A percentile compares a stretch with the other conserved stretches of the same genome.
These are phyloP conservation scores for Venturia nashicola DNA, from an alignment of 2,329 filamentous ascomycete species.

Conservation along the genomic window DNA sequence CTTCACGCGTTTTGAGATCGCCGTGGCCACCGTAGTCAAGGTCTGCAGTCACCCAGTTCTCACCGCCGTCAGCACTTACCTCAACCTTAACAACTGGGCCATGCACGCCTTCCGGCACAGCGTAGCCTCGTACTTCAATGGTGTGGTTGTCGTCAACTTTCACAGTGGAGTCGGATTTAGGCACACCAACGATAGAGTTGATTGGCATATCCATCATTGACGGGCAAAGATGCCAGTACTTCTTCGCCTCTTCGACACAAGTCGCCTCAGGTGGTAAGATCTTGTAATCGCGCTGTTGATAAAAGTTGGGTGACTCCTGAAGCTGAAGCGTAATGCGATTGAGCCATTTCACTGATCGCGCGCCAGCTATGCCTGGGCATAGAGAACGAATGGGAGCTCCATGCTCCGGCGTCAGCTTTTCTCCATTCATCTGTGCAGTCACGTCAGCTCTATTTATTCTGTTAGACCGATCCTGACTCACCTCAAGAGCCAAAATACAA, in stretches of 20 bases:
- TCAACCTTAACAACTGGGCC: conserved; percentile 43
- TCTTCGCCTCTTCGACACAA: conserved; percentile 35
- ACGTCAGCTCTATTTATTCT: not conserved
- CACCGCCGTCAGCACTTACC: conserved; percentile 37
- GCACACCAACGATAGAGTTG: conserved; percentile 42
- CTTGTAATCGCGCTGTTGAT: conserved; percentile 49
- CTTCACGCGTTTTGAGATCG: conserved; percentile 13
- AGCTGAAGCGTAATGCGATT: conserved; percentile 27
- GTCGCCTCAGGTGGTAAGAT: conserved; percentile 40
- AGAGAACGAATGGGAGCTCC: conserved; percentile 31
- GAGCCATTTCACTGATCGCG: conserved; percentile 31
- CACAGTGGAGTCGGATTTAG: conserved; percentile 33
- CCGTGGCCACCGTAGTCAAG: conserved; percentile 17
- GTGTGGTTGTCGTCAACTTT: conserved; percentile 24
- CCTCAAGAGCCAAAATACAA: conserved; percentile 36
- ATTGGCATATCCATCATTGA: conserved; percentile 44
- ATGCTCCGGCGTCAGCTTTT: conserved; percentile 28
- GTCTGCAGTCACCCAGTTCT: conserved; percentile 38
- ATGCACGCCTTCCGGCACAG: conserved; percentile 39
- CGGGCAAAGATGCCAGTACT: conserved; percentile 38
- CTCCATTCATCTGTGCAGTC: conserved; percentile 24
- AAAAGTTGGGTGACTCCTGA: conserved; percentile 33
- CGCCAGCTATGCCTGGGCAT: conserved; percentile 31
- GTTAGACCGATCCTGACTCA: conserved; percentile 14
- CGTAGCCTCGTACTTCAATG: conserved; percentile 43